Base-by-base conservation (phyloP, 176 grass and related monocot species). In the Otatea glauca region DNA sequence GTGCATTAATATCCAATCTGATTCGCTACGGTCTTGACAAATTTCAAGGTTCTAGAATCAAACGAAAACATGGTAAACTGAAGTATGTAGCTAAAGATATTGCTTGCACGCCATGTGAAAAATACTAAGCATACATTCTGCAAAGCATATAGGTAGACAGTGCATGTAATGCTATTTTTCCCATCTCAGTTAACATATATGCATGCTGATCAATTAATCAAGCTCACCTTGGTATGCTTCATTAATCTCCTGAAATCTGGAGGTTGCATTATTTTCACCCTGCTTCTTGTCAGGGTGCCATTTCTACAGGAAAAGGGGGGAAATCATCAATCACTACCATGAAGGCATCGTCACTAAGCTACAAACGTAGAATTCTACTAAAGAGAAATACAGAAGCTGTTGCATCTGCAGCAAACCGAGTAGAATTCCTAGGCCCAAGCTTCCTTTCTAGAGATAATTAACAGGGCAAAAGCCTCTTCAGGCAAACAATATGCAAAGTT, bases 221-320 rank as follows among this genome's bases (percentile, higher is more conserved):
- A 82, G 39, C 78, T 78, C 75, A 92, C 96, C 93, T 84, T 96
- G 90, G 81, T 99, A 99, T 72, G 96, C 96, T 84, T 99, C 96
- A 29, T 91, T 99, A 72, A 96, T 96, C 34, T 99, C 96, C 89
- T 99, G 96, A 84, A 99, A 99, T 92, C 67, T 96, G 39, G 91
- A 99, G 14, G 93, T 99, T 76, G 96, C 81, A 90, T 54, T 81
- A 68, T 96, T 90, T 88, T 96, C 93, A 7, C 75, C 74, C 42
- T 92, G 91, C 79, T 96, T 99, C 88, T 99, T 99, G 88, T 99
- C 96, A 78, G 96, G 96, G 86, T 99, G 96, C 96, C 96, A 99
- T 94, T 96, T 94, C 96, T 99, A 42, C 71, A 83, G 16, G 51
- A 66, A 78, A 62, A 65, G 4, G 29, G 39, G 61, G 50, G 6